These are phyloP conservation scores for Lentinus tigrinus DNA, from an alignment of 768 basidiomycete species.

Conservation along the genomic window DNA sequence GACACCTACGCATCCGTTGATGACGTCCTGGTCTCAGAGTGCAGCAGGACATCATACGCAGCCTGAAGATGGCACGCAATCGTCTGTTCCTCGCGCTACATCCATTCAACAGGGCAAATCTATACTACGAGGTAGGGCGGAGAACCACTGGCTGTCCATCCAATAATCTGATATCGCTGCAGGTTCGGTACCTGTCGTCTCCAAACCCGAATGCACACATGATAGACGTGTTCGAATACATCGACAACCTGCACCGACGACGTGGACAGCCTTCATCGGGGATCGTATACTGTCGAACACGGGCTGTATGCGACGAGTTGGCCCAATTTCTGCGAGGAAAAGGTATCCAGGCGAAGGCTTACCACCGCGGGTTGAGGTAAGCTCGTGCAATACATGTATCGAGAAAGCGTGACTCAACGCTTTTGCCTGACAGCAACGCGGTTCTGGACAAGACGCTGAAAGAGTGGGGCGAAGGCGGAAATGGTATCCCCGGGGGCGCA, in stretches of 20 bases:
- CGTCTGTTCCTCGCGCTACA: conserved; percentile 65
- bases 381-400: neutral
- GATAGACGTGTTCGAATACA: conserved; percentile 65
- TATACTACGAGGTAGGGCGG: conserved; percentile 71
- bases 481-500: conserved; percentile 46
- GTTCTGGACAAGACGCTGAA: conserved; percentile 52
- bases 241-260: conserved; percentile 57
- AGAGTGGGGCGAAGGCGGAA: conserved; percentile 58
- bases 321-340: conserved; percentile 61
- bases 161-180: neutral
- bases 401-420: neutral
- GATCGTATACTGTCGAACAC: conserved; percentile 76
- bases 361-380: conserved; percentile 71
- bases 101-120: conserved; percentile 77
- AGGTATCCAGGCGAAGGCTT: conserved; percentile 67
- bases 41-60: conserved; percentile 68
- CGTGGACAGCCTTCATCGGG: conserved; percentile 63
- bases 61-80: conserved; percentile 55
- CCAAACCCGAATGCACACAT: conserved; percentile 54
- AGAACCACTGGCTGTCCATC: too few species aligned
- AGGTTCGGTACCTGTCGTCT: conserved; percentile 67
- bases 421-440: conserved; percentile 34
- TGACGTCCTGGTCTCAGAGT: conserved; percentile 47
- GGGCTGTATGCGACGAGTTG: conserved; percentile 65
- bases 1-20: neutral